Evolutionary conservation across 1,284 basidiomycete species (phyloP).

Genomic region (Cutaneotrichosporon arboriforme): DNA sequence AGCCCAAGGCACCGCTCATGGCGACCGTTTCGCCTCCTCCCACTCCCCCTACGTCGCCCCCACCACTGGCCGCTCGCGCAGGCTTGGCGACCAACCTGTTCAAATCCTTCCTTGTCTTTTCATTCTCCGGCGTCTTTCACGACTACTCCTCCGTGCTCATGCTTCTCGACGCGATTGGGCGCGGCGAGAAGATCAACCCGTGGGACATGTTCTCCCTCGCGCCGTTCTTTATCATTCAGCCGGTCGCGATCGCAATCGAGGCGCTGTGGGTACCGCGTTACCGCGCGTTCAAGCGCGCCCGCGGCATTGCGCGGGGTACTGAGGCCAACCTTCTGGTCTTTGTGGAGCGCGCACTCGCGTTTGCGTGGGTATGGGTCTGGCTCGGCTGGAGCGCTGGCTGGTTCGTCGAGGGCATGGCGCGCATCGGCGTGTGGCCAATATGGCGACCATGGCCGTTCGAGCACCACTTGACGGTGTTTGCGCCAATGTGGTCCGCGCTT

Average conservation of each 20-base stretch:
- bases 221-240: slow-evolving; percentile 41
- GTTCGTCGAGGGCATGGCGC: slow-evolving; percentile 33
- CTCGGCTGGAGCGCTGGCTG: slow-evolving; percentile 37
- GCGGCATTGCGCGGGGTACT: slow-evolving; percentile 7
- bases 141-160: slow-evolving; percentile 29
- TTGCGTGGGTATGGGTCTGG: slow-evolving; percentile 40
- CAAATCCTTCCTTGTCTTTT: slow-evolving; percentile 39
- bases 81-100: slow-evolving; percentile 27
- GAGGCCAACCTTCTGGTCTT: slow-evolving; percentile 12
- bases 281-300: slow-evolving; percentile 13
- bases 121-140: slow-evolving; percentile 36
- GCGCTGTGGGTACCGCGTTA: slow-evolving; percentile 28
- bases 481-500: not conserved
- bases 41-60: slow-evolving; percentile 10
- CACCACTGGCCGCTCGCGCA: slow-evolving; percentile 1
- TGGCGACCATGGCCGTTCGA: not conserved
- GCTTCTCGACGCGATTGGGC: slow-evolving; percentile 16
- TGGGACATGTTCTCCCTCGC: slow-evolving; percentile 22
- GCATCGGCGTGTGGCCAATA: slow-evolving; percentile 20
- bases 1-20: not conserved
- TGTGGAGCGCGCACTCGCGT: slow-evolving; percentile 30
- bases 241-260: slow-evolving; percentile 33
- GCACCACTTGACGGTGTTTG: not conserved
- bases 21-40: not conserved
- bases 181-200: slow-evolving; percentile 6